A percentile compares a stretch with the other conserved stretches of the same genome.
Evolutionary conservation across 2,329 filamentous ascomycete genomes (phyloP).

Genomic region (Fusarium tanahbumbuense): DNA sequence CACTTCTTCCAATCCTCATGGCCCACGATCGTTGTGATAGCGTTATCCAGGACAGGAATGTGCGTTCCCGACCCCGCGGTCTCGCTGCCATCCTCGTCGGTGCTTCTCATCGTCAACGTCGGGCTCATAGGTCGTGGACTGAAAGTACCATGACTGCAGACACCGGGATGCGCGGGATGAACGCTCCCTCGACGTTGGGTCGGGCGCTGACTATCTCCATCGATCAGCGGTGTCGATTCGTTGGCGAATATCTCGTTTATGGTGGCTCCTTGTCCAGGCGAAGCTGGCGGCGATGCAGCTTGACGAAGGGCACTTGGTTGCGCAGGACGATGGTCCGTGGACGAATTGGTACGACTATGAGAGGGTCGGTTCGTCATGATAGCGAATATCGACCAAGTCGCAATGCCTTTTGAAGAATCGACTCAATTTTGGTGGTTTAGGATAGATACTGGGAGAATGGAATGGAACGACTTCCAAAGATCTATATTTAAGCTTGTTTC

Average conservation of each 20-base stretch:
- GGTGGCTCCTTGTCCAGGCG: conserved; percentile 38
- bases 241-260: conserved; percentile 44
- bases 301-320: conserved; percentile 61
- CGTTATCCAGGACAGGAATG: conserved; percentile 54
- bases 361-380: conserved; percentile 46
- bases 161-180: conserved; percentile 57
- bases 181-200: conserved; percentile 37
- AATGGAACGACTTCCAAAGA: background rate
- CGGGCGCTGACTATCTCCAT: conserved; percentile 40
- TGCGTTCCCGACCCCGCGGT: conserved; percentile 49
- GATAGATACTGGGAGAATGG: background rate
- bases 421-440: background rate
- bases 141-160: conserved; percentile 80
- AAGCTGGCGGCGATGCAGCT: conserved; percentile 47
- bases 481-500: conserved; percentile 6
- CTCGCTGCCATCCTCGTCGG: conserved; percentile 49
- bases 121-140: conserved; percentile 72
- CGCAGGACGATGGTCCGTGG: conserved; percentile 54
- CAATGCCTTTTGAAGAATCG: background rate
- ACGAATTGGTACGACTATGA: conserved; percentile 47
- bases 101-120: conserved; percentile 49
- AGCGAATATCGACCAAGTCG: conserved; percentile 15
- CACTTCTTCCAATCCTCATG: conserved; percentile 60
- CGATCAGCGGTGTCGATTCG: conserved; percentile 66
- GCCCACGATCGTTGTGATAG: conserved; percentile 53